Percentiles rank a stretch among this genome's conserved stretches.
phyloP scores from a whole-genome alignment of 1,284 basidiomycete species.

The Tylopilus orsonianus region DNA sequence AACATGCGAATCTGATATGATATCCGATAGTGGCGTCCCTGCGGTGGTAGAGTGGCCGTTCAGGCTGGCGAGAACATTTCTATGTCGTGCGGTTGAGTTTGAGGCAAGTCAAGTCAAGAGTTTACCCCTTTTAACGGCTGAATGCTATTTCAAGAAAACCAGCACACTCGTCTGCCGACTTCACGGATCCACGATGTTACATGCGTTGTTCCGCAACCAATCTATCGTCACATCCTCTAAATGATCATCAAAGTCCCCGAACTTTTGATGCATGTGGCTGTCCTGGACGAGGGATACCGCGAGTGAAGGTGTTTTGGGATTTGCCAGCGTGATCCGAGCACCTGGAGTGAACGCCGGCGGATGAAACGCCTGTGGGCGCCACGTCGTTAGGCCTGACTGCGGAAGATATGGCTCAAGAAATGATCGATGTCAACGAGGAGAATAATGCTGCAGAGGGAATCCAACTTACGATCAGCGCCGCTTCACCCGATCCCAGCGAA shows the following conservation, averaged over 20 bases:
- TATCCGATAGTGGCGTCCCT: not conserved
- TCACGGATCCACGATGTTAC: conserved; percentile 35
- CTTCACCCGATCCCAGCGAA: conserved; percentile 47
- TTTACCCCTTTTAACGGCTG: not conserved
- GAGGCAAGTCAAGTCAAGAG: too few species aligned
- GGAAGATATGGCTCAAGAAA: conserved; percentile 47
- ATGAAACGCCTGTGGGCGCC: conserved; percentile 43
- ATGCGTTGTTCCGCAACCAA: conserved; percentile 57
- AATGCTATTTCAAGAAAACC: not conserved
- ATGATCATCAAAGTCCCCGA: conserved; percentile 79
- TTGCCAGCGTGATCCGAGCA: conserved; percentile 46
- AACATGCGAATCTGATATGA: not conserved
- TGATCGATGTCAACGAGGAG: conserved; percentile 7
- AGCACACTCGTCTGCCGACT: not conserved
- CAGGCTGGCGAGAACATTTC: too few species aligned
- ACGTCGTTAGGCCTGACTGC: conserved; percentile 38
- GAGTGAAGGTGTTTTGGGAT: conserved; percentile 42
- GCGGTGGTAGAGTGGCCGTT: too few species aligned
- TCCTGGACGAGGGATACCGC: conserved; percentile 51
- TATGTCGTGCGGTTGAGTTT: too few species aligned
- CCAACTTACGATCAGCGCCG: conserved; percentile 55
- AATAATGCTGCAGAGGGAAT: not conserved
- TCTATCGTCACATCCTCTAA: conserved; percentile 70
- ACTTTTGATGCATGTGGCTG: conserved; percentile 46
- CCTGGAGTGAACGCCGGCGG: conserved; percentile 44